Conservation (phyloP, 2,329 filamentous ascomycete genomes). For the Cercospora beticola region DNA sequence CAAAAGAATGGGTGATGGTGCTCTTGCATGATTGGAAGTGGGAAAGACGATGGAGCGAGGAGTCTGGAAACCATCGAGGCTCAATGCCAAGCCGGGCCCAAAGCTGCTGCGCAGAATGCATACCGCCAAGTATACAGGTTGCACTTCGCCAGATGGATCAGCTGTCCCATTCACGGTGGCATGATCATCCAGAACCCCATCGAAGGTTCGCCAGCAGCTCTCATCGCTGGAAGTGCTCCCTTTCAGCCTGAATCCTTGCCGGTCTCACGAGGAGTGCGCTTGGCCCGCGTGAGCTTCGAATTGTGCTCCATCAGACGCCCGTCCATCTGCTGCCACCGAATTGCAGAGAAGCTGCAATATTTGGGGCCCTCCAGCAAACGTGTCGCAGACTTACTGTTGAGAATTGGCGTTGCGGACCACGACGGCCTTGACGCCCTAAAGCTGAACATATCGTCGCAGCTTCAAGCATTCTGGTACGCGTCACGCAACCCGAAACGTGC, state of each 20-base stretch:
- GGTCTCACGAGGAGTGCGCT: neutral
- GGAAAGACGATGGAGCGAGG: neutral
- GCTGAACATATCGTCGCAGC: neutral
- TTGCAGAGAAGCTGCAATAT: neutral
- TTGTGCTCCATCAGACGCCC: too few relatives aligned
- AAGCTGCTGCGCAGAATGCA: neutral
- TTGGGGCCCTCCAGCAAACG: fast-evolving
- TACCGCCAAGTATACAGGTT: neutral
- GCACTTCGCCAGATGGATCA: neutral
- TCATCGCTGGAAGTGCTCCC: neutral
- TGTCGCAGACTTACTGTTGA: fast-evolving
- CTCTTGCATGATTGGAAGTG: neutral
- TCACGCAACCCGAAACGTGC: neutral
- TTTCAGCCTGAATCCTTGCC: neutral
- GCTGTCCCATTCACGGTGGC: neutral
- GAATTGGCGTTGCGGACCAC: fast-evolving
- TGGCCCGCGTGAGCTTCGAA: neutral
- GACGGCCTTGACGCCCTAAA: neutral
- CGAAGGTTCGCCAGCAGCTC: neutral
- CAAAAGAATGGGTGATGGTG: neutral
- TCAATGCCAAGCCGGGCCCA: neutral
- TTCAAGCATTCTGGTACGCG: neutral
- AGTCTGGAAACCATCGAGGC: neutral
- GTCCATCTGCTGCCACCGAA: neutral
- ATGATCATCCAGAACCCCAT: neutral